phyloP scores from a whole-genome alignment of 768 basidiomycete species.

The Neoboletus magnificus region DNA sequence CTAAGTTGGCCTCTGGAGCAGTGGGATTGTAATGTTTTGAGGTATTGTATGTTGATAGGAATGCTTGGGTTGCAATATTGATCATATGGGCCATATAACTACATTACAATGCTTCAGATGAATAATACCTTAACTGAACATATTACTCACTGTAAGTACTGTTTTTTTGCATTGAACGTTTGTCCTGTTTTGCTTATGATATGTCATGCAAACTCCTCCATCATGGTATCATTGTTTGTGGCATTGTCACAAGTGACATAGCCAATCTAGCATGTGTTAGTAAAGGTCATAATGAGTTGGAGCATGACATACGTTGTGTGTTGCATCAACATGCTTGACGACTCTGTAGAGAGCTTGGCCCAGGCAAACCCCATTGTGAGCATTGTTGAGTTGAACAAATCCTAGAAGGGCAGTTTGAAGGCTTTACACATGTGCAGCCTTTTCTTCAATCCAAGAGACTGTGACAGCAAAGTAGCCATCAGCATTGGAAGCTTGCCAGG shows the following conservation, averaged over 20 bases:
- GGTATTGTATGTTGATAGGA: no score
- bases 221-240: not conserved
- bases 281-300: not conserved
- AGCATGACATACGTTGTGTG: no score
- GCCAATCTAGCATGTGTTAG: not conserved
- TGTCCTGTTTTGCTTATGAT: not conserved
- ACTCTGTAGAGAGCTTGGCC: no score
- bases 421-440: not conserved
- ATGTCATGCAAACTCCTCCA: not conserved
- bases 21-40: no score
- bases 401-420: not conserved
- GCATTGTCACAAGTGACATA: not conserved
- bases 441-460: not conserved
- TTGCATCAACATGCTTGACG: no score
- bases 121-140: no score
- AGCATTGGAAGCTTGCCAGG: not conserved
- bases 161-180: not conserved
- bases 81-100: no score
- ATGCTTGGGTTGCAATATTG: no score
- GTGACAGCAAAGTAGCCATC: not conserved
- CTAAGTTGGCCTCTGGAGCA: not conserved
- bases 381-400: not conserved
- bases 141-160: not conserved
- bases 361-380: no score
- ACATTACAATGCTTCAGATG: no score